These are phyloP conservation scores for Colletotrichum somersetense DNA, from an alignment of 2,329 filamentous ascomycete genomes.

Conservation along the genomic window DNA sequence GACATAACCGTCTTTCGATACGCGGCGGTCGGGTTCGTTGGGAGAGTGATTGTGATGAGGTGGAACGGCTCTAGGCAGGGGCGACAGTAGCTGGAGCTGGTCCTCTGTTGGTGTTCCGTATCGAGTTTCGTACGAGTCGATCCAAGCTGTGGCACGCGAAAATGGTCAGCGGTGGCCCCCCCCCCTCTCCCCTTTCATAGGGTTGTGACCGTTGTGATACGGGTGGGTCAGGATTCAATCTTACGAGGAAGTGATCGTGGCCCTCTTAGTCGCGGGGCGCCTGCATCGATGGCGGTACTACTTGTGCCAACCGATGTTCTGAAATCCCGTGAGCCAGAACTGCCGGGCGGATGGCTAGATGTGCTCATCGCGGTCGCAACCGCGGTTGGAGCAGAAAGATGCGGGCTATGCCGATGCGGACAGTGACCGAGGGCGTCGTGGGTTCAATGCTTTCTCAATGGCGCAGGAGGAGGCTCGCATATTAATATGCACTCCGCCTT, in stretches of 20 bases:
- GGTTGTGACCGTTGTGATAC: neutral
- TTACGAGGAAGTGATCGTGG: constrained; percentile 49
- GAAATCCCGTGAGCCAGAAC: constrained; percentile 42
- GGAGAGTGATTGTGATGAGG: constrained; percentile 59
- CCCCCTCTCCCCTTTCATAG: neutral
- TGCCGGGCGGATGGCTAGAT: constrained; percentile 40
- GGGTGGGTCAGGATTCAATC: constrained; percentile 13
- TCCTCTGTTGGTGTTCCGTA: constrained; percentile 55
- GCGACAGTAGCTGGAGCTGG: constrained; percentile 55
- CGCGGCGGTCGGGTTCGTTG: constrained; percentile 54
- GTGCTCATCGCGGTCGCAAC: constrained; percentile 40
- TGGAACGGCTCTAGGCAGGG: constrained; percentile 54
- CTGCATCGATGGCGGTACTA: constrained; percentile 39
- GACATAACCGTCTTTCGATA: constrained; percentile 64
- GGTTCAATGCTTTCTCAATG: constrained; percentile 37
- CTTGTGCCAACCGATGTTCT: constrained; percentile 41
- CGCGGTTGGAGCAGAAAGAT: constrained; percentile 24
- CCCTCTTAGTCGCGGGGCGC: constrained; percentile 40
- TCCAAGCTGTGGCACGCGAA: constrained; percentile 57
- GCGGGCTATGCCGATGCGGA: constrained; percentile 25
- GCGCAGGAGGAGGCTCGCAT: constrained; percentile 36
- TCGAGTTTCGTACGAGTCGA: constrained; percentile 60
- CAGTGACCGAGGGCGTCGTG: constrained; percentile 26
- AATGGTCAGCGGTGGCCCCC: constrained; percentile 35
- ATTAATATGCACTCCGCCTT: constrained; percentile 38